These are phyloP conservation scores for Cardamine resedifolia DNA, from an alignment of 345 rosid genomes.

Conservation along the genomic window DNA sequence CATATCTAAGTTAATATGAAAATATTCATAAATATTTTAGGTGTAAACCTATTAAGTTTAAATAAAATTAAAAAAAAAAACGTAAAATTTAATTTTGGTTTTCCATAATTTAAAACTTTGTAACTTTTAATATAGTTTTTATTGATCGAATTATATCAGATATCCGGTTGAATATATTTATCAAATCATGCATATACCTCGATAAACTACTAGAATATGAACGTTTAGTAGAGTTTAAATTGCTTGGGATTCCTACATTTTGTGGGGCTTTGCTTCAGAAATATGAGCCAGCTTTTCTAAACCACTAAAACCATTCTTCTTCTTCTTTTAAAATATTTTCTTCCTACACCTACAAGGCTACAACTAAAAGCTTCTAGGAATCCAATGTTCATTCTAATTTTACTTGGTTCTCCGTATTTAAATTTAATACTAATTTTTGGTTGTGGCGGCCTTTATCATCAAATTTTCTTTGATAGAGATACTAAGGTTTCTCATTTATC, in stretches of 20 bases:
- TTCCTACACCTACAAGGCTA: slow-evolving; percentile 34
- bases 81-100: too few species aligned
- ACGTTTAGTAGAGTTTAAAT: slow-evolving; percentile 36
- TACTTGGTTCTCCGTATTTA: slow-evolving; percentile 5
- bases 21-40: too few species aligned
- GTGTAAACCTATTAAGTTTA: too few species aligned
- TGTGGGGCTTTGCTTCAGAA: slow-evolving; percentile 47
- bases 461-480: neutral
- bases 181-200: neutral
- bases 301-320: slow-evolving; percentile 39
- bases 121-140: too few species aligned
- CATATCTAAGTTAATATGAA: too few species aligned
- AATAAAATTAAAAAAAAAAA: too few species aligned
- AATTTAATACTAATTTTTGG: neutral
- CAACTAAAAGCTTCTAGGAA: slow-evolving; percentile 43
- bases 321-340: slow-evolving; percentile 17
- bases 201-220: neutral
- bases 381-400: slow-evolving; percentile 55
- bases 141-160: neutral
- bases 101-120: neutral
- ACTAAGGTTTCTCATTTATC: neutral
- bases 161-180: too few species aligned
- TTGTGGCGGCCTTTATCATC: neutral
- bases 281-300: slow-evolving; percentile 57
- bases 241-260: slow-evolving; percentile 65